Base-by-base conservation (phyloP, 148 eudicot genomes). In the Cornus kousa region DNA sequence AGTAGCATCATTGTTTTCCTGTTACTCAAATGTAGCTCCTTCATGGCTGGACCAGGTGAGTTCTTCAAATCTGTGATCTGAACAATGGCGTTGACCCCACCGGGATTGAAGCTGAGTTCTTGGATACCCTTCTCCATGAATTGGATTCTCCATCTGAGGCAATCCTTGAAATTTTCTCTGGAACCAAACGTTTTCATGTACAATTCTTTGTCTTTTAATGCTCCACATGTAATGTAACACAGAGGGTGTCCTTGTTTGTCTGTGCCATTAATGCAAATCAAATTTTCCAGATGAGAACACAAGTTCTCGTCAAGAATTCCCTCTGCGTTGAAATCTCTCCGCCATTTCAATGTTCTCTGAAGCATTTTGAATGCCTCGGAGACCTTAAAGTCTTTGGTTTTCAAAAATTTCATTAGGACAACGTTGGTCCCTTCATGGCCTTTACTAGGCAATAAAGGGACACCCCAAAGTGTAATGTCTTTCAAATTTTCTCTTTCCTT, bases 51-150 rank as follows among this genome's bases (percentile, higher is more conserved):
- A 7, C 90, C 87, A 0, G 91, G 88, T 0, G 85, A 78, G 78
- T 90, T 83, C 85, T 87, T 92, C 93, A 96, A 73, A 82, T 96
- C 99, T 31, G 84, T 82, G 35, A 96, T 85, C 85, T 87, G 86
- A 12, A 93, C 70, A 70, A 93, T 66, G 2, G 95, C 88, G 35
- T 89, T 83, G 3, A 70, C 86, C 37, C 83, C 93, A n/a, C 86
- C 89, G 5, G 78, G 77, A 33, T 76, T 80, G 68, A 95, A 95
- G 50, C 81, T 74, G 35, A 95, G 82, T 57, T 68, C 83, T 68
- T 79, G 83, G 13, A 93, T 85, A 65, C 84, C 83, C 78, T 79
- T 85, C 78, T 96, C 99, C 89, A 96, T 77, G 59, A 85, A 79
- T 24, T 85, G 86, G n/a, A 96, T 70, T 74, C 89, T 89, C 99